phyloP scores from a whole-genome alignment of 495 filamentous ascomycete genomes.

The Xylaria flabelliformis region DNA sequence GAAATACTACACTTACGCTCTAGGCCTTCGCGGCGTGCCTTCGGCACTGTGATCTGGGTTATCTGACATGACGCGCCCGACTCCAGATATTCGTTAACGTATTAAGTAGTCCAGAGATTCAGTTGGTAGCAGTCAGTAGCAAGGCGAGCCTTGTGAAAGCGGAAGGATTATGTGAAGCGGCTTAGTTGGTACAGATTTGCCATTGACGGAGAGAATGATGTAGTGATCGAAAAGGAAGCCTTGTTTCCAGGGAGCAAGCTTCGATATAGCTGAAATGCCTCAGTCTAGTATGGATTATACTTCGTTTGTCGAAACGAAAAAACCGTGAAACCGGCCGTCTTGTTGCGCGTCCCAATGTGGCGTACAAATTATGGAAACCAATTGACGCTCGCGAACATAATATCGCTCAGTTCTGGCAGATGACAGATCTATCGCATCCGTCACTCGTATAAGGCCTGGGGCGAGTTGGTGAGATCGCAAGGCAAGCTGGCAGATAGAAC shows the following conservation, averaged over 20 bases:
- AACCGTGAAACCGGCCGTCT: neutral
- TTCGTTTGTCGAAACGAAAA: neutral
- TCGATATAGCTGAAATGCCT: neutral
- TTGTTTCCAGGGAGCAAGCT: neutral
- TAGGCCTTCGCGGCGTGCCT: conserved; percentile 25
- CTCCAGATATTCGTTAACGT: conserved; percentile 4
- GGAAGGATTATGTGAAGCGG: neutral
- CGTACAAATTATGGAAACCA: conserved; percentile 5
- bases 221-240: neutral
- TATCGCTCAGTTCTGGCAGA: neutral
- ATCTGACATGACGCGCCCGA: conserved; percentile 21
- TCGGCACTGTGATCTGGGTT: conserved; percentile 15
- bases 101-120: neutral
- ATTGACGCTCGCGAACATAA: neutral
- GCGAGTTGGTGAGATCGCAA: neutral
- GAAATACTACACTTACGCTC: conserved; percentile 22
- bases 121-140: neutral
- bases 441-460: neutral
- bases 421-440: conserved; percentile 4
- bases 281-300: neutral
- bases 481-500: neutral
- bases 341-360: neutral
- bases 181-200: neutral
- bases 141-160: neutral
- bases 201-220: conserved; percentile 12